A percentile compares a stretch with the other conserved stretches of the same genome.
Evolutionary conservation across 768 basidiomycete genomes (phyloP).

Genomic region (Xerocomus spinulosus): DNA sequence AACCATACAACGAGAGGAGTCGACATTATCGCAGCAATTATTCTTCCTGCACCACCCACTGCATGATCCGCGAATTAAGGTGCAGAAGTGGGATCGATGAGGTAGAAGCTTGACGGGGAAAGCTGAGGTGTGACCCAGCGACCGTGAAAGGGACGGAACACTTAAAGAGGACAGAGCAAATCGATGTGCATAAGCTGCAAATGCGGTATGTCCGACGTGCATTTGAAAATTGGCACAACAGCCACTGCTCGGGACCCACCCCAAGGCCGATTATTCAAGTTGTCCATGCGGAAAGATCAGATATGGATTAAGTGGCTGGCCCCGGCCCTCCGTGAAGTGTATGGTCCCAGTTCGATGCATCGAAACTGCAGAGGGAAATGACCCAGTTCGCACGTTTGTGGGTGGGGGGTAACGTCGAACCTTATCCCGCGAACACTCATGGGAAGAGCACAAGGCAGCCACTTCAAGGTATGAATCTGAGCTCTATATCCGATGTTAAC

Average conservation of each 20-base stretch:
- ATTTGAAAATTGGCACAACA: not conserved
- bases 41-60: no score
- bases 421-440: not conserved
- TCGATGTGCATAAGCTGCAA: not conserved
- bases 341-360: no score
- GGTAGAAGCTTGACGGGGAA: not conserved
- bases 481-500: not conserved
- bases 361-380: not conserved
- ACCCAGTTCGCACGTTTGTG: not conserved
- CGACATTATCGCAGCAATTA: not conserved
- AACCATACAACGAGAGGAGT: not conserved
- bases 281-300: not conserved
- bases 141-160: not conserved
- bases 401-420: no score
- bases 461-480: no score
- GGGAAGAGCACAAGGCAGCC: not conserved
- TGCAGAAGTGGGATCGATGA: not conserved
- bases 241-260: not conserved
- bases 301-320: not conserved
- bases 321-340: no score
- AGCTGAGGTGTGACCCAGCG: constrained; percentile 3
- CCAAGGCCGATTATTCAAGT: not conserved
- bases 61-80: not conserved
- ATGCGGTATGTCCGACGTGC: not conserved
- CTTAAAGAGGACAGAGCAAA: not conserved